phyloP scores from a whole-genome alignment of 2,329 filamentous ascomycete species.

The Exophiala dermatitidis region DNA sequence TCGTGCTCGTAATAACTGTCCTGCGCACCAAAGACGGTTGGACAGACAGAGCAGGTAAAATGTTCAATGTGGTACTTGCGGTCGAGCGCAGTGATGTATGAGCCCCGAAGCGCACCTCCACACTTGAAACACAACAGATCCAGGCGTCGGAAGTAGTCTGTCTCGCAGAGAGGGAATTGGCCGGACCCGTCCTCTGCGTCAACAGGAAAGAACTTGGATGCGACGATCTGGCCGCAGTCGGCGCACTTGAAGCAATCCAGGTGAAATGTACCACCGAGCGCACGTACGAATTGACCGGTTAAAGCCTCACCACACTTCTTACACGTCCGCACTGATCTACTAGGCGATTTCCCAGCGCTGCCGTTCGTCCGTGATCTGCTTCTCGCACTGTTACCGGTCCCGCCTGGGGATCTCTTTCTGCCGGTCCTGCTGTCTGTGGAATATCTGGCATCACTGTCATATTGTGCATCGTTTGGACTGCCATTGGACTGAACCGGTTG shows the following conservation, averaged over 20 bases:
- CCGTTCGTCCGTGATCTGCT: slow-evolving; percentile 31
- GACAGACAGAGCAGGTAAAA: slow-evolving; percentile 95
- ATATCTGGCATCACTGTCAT: slow-evolving; percentile 24
- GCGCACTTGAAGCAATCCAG: slow-evolving; percentile 96
- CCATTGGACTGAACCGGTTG: slow-evolving; percentile 15
- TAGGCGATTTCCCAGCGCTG: slow-evolving; percentile 27
- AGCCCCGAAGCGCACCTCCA: slow-evolving; percentile 84
- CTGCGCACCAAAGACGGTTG: slow-evolving; percentile 94
- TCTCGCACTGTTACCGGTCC: slow-evolving; percentile 24
- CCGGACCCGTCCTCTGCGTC: slow-evolving; percentile 74
- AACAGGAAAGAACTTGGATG: slow-evolving; percentile 97
- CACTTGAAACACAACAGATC: slow-evolving; percentile 88
- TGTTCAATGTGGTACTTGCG: slow-evolving; percentile 99
- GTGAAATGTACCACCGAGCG: slow-evolving; percentile 88
- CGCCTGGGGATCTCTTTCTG: slow-evolving; percentile 25
- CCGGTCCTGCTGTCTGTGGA: slow-evolving; percentile 26
- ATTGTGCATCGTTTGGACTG: slow-evolving; percentile 18
- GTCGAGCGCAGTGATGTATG: slow-evolving; percentile 95
- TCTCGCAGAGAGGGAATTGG: slow-evolving; percentile 95
- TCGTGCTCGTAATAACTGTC: slow-evolving; percentile 99
- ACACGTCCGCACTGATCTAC: slow-evolving; percentile 49
- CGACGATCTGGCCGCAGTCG: slow-evolving; percentile 93
- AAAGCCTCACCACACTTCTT: slow-evolving; percentile 83
- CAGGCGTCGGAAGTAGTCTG: slow-evolving; percentile 89
- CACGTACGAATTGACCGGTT: slow-evolving; percentile 92